Conservation (phyloP, 2,329 filamentous ascomycete genomes). For the Hypoxylon rubiginosum region DNA sequence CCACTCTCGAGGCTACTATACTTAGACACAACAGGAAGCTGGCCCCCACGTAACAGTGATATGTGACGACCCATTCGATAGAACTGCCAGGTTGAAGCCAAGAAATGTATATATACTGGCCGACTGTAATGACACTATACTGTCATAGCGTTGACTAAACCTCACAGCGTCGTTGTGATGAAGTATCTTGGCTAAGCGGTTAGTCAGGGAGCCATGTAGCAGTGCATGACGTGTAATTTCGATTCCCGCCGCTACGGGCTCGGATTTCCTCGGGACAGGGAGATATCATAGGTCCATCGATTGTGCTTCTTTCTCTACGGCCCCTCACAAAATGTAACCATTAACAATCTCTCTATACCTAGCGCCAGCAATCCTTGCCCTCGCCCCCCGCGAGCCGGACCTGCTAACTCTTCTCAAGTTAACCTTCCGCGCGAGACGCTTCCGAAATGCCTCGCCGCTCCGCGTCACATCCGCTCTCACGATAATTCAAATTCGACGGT, state of each 20-base stretch:
- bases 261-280: neutral
- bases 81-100: neutral
- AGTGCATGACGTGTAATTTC: neutral
- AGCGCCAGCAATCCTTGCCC: neutral
- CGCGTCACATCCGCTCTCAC: neutral
- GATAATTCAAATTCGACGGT: neutral
- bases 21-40: neutral
- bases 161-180: neutral
- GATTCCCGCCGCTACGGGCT: neutral
- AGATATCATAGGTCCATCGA: neutral
- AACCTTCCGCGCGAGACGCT: neutral
- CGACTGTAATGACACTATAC: neutral
- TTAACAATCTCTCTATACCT: neutral
- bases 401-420: neutral
- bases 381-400: neutral
- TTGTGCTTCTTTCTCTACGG: neutral
- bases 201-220: neutral
- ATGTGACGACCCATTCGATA: neutral
- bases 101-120: neutral
- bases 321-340: slow-evolving; percentile 1
- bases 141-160: neutral
- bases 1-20: too few relatives aligned
- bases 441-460: neutral
- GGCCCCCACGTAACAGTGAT: neutral
- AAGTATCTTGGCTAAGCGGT: neutral